A percentile compares a stretch with the other conserved stretches of the same genome.
Evolutionary conservation across 805 yeast species (phyloP).

Genomic region (Diddensiella santjacobensis): DNA sequence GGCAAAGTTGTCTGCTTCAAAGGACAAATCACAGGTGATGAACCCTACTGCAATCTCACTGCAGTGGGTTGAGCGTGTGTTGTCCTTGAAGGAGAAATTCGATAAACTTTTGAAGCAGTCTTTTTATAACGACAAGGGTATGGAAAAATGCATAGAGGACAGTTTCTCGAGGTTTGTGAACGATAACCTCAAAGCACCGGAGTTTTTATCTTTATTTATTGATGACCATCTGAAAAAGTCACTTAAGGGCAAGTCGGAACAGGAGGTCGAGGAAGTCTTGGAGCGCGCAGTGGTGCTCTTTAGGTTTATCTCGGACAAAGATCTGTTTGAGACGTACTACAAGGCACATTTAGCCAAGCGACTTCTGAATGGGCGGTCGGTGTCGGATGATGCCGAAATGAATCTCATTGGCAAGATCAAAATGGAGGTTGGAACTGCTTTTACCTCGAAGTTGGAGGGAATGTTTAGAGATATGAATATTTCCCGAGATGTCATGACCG

Average conservation of each 20-base stretch:
- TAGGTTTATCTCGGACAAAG: conserved; percentile 72
- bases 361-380: conserved; percentile 47
- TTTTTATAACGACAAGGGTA: conserved; percentile 45
- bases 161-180: conserved; percentile 64
- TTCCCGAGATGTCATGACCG: conserved; percentile 47
- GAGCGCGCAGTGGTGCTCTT: conserved; percentile 58
- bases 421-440: conserved; percentile 74
- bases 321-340: conserved; percentile 77
- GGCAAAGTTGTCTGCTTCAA: conserved; percentile 12
- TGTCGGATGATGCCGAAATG: conserved; percentile 63
- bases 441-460: conserved; percentile 74
- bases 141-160: conserved; percentile 54
- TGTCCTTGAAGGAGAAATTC: conserved; percentile 50
- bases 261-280: conserved; percentile 46
- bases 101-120: conserved; percentile 45
- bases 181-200: conserved; percentile 45
- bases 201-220: conserved; percentile 52
- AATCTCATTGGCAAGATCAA: conserved; percentile 61
- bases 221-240: conserved; percentile 54
- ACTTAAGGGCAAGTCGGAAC: conserved; percentile 44
- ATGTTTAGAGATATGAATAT: conserved; percentile 78
- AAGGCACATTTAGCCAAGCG: conserved; percentile 85
- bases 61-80: conserved; percentile 61
- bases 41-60: conserved; percentile 52
- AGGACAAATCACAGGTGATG: conserved; percentile 12